Percentiles rank a stretch among this genome's conserved stretches.
phyloP scores from a whole-genome alignment of 768 basidiomycete species.

The Asterophora parasitica region DNA sequence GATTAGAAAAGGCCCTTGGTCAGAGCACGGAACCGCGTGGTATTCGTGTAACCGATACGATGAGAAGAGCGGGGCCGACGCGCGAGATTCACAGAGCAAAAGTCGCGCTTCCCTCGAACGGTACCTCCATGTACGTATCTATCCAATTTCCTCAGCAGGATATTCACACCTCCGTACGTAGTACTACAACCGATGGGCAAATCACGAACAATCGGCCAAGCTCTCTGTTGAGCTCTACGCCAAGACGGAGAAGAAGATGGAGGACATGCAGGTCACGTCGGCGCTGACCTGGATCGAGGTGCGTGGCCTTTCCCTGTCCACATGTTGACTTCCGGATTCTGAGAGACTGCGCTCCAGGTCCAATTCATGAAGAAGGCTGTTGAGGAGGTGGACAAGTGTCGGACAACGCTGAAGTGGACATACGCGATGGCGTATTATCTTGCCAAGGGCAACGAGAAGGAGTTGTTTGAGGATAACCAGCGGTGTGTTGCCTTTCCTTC shows the following conservation, averaged over 20 bases:
- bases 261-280: conserved; percentile 95
- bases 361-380: conserved; percentile 99
- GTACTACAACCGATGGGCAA: conserved; percentile 99
- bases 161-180: conserved; percentile 24
- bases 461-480: conserved; percentile 97
- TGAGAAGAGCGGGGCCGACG: conserved; percentile 82
- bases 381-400: conserved; percentile 83
- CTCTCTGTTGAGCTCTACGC: conserved; percentile 87
- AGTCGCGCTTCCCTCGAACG: conserved; percentile 90
- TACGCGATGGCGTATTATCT: conserved; percentile 99
- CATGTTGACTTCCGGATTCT: not conserved
- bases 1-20: conserved; percentile 75
- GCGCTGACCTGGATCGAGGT: conserved; percentile 97
- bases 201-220: conserved; percentile 99
- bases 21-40: conserved; percentile 95
- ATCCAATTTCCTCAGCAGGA: not conserved
- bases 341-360: conserved; percentile 22
- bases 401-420: conserved; percentile 98
- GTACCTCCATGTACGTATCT: conserved; percentile 81
- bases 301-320: not conserved
- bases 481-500: conserved; percentile 39
- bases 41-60: conserved; percentile 98
- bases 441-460: conserved; percentile 85
- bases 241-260: conserved; percentile 99
- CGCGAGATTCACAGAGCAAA: conserved; percentile 87